Percentiles rank a stretch among this genome's conserved stretches.
These are phyloP conservation scores for Cicer pinnatifidum DNA, from an alignment of 306 rosid species.

Conservation along the genomic window DNA sequence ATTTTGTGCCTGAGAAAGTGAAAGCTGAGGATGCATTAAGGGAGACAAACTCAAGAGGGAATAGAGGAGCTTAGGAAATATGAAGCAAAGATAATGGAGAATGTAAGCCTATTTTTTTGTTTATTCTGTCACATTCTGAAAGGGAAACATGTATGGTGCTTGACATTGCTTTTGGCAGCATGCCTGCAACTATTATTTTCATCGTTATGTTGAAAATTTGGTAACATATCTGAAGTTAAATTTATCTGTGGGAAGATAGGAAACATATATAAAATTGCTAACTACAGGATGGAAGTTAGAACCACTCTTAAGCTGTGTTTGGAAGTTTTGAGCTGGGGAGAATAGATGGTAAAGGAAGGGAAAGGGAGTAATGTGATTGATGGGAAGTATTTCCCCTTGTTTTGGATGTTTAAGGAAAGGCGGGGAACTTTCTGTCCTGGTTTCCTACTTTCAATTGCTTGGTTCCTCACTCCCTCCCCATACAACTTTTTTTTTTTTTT, in stretches of 20 bases:
- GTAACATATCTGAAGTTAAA: conserved; percentile 3
- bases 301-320: conserved; percentile 8
- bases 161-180: conserved; percentile 10
- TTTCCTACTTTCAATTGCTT: not conserved
- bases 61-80: conserved; percentile 46
- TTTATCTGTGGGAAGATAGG: conserved; percentile 10
- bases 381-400: conserved; percentile 1
- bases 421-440: conserved; percentile 6
- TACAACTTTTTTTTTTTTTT: not conserved
- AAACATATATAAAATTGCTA: not conserved
- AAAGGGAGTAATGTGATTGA: not conserved
- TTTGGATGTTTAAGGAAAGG: conserved; percentile 9
- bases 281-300: conserved; percentile 34
- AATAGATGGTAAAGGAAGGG: conserved; percentile 1
- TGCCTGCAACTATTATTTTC: conserved; percentile 13
- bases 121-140: conserved; percentile 31
- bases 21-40: conserved; percentile 79
- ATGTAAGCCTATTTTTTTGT: conserved; percentile 35
- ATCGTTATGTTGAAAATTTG: conserved; percentile 7
- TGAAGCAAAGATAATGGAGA: conserved; percentile 35
- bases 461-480: not conserved
- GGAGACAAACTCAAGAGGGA: conserved; percentile 57
- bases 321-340: not conserved
- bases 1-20: conserved; percentile 81
- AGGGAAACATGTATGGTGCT: conserved; percentile 33